Conservation (phyloP, 139 green algal genomes). For the Gonium pectorale region DNA sequence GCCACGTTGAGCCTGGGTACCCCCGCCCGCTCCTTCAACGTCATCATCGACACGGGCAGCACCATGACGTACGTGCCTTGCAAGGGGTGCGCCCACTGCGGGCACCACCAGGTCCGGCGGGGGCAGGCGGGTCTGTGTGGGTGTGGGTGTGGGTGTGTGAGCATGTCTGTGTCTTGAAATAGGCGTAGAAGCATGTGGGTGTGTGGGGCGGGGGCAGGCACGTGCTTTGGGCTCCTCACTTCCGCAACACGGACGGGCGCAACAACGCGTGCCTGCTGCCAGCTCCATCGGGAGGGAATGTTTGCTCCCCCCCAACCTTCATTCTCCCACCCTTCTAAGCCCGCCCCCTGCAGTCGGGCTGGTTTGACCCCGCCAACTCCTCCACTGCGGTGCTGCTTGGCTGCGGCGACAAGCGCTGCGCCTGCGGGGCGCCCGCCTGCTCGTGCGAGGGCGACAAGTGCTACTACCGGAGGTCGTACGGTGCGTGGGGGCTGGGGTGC, state of each 20-base stretch:
- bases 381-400: conserved; percentile 63
- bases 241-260: too few relatives aligned
- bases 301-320: not conserved
- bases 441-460: conserved; percentile 71
- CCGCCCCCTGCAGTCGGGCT: conserved; percentile 57
- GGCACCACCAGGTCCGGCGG: conserved; percentile 66
- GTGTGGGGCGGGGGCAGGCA: not conserved
- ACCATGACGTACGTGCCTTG: conserved; percentile 96
- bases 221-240: too few relatives aligned
- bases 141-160: not conserved
- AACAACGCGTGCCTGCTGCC: too few relatives aligned
- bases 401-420: conserved; percentile 74
- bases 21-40: conserved; percentile 76
- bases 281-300: too few relatives aligned
- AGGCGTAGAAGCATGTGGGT: not conserved
- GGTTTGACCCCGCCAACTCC: conserved; percentile 77
- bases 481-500: conserved; percentile 44
- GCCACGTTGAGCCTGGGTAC: conserved; percentile 84
- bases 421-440: conserved; percentile 79
- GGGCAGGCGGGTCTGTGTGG: too few relatives aligned
- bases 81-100: conserved; percentile 61
- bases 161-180: not conserved
- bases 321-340: too few relatives aligned
- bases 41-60: conserved; percentile 97
- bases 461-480: conserved; percentile 87